A percentile compares a stretch with the other conserved stretches of the same genome.
phyloP scores from a whole-genome alignment of 2,329 filamentous ascomycete genomes.

The Epichloe baconii region DNA sequence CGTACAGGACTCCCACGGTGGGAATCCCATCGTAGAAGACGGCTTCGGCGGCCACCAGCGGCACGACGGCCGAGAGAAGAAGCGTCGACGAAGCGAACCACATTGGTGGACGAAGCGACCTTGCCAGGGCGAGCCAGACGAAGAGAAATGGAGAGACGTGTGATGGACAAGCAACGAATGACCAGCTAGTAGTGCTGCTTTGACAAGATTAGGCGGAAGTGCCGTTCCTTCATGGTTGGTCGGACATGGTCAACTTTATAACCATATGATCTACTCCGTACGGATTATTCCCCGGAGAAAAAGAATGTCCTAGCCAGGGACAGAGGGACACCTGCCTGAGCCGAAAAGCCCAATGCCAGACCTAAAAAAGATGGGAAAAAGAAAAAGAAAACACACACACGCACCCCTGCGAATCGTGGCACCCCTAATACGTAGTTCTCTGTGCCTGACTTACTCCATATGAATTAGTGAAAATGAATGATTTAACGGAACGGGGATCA shows the following conservation, averaged over 20 bases:
- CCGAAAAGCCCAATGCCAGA: background rate
- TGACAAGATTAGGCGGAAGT: too few species aligned
- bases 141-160: background rate
- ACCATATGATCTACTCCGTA: too few species aligned
- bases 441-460: background rate
- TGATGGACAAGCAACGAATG: too few species aligned
- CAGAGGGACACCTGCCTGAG: background rate
- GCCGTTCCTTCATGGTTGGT: too few species aligned
- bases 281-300: too few species aligned
- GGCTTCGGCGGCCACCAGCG: background rate
- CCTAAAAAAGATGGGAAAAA: too few species aligned
- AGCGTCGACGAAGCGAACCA: background rate
- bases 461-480: background rate
- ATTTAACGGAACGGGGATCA: background rate
- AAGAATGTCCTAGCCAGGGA: too few species aligned
- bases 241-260: too few species aligned
- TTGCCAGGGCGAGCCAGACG: background rate
- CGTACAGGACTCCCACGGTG: slow-evolving; percentile 5
- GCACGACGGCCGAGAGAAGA: background rate
- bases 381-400: too few species aligned
- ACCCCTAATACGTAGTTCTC: background rate
- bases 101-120: background rate
- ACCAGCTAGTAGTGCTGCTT: too few species aligned
- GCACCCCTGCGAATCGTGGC: background rate
- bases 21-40: slow-evolving; percentile 6